phyloP scores from a whole-genome alignment of 2,329 filamentous ascomycete genomes.

The Monosporascus cannonballus region DNA sequence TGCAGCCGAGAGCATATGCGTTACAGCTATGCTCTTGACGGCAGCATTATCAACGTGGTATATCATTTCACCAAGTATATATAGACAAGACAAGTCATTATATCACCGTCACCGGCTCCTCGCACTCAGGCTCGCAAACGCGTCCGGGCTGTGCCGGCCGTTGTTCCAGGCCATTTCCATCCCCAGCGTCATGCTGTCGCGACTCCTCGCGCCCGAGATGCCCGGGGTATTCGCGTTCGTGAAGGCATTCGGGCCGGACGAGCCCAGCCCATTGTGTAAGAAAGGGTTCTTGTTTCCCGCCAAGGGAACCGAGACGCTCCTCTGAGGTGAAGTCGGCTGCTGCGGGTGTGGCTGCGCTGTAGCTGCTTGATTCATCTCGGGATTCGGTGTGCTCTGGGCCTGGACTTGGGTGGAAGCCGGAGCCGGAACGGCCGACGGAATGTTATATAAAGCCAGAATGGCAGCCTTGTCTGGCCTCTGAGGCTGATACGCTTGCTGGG shows the following conservation, averaged over 20 bases:
- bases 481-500: slow-evolving; percentile 28
- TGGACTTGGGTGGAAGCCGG: slow-evolving; percentile 27
- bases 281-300: slow-evolving; percentile 54
- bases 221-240: slow-evolving; percentile 16
- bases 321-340: slow-evolving; percentile 17
- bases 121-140: slow-evolving; percentile 70
- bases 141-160: slow-evolving; percentile 72
- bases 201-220: slow-evolving; percentile 44
- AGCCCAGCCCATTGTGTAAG: slow-evolving; percentile 26
- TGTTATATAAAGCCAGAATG: slow-evolving; percentile 70
- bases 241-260: slow-evolving; percentile 18
- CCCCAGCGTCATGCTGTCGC: slow-evolving; percentile 65
- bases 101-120: slow-evolving; percentile 37
- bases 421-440: slow-evolving; percentile 40
- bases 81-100: too few species aligned
- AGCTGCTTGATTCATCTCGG: slow-evolving; percentile 17
- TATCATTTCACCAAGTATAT: too few species aligned
- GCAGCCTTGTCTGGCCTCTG: slow-evolving; percentile 61
- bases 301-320: slow-evolving; percentile 28
- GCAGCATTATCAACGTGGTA: too few species aligned
- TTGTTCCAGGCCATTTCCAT: slow-evolving; percentile 60
- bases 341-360: slow-evolving; percentile 18
- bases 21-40: too few species aligned
- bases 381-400: slow-evolving; percentile 18
- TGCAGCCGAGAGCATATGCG: too few species aligned